These are phyloP conservation scores for Gossypium longicalyx DNA, from an alignment of 345 rosid species.

Conservation along the genomic window DNA sequence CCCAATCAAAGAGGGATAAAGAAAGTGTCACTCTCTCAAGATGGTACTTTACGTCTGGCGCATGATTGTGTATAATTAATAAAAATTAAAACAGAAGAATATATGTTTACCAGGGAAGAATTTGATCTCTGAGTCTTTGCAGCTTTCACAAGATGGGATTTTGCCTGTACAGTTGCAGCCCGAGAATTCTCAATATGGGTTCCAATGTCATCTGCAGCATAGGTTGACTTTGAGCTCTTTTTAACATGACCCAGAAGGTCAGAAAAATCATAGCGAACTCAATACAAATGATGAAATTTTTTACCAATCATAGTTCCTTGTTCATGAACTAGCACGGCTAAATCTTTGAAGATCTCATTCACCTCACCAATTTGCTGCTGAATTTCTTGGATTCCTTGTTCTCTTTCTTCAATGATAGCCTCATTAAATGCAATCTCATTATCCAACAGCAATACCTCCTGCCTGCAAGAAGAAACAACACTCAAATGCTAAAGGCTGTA, in stretches of 20 bases:
- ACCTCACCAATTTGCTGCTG: constrained; percentile 97
- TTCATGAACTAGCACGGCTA: constrained; percentile 87
- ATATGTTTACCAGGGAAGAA: constrained; percentile 68
- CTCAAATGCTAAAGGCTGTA: neutral
- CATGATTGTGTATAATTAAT: neutral
- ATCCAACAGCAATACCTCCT: constrained; percentile 74
- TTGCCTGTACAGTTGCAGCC: constrained; percentile 74
- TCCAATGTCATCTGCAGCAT: constrained; percentile 73
- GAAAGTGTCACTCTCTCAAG: neutral
- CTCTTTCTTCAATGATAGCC: constrained; percentile 91
- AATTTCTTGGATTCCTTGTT: constrained; percentile 88
- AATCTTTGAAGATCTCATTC: constrained; percentile 86
- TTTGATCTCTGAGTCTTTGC: constrained; percentile 82
- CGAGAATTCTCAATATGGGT: constrained; percentile 62
- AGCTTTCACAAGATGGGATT: constrained; percentile 72
- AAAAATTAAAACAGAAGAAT: neutral
- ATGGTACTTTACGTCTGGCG: neutral
- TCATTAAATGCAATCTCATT: constrained; percentile 89
- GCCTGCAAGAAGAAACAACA: constrained; percentile 43
- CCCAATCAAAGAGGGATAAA: neutral
- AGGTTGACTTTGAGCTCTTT: neutral
- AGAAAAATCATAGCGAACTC: neutral
- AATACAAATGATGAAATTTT: constrained; percentile 15
- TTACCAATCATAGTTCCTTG: constrained; percentile 84
- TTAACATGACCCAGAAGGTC: neutral